Base-by-base conservation (phyloP, 441 rosid genomes). In the Iberis amara region DNA sequence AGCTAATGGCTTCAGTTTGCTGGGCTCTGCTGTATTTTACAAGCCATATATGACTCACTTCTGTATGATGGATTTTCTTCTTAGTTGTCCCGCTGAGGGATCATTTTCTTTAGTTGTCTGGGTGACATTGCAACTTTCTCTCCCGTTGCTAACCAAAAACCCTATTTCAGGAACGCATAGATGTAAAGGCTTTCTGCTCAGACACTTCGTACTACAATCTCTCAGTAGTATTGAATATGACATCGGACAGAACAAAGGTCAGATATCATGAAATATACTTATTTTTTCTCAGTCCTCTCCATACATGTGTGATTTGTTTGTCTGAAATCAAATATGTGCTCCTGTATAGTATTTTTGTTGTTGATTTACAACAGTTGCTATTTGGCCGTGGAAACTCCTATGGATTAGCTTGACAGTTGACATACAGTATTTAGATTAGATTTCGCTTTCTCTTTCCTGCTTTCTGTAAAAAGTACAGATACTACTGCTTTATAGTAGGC, bases 191-290 rank as follows among this genome's bases (percentile, higher is more conserved):
- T 55, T 82, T 72, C 55, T 65, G 76, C 68, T 80, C 94, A 21
- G 89, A 94, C 64, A 84, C 83, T 62, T 81, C 82, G 41, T 94
- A 90, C 75, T 83, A 78, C 79, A 90, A 73, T 75, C 88, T 94
- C 71, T 85, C 99, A 39, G 94, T 88, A 47, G 52, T 74, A 45
- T 61, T 94, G 68, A 87, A 90, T 55, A 81, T 79, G 95, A 83
- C 96, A 61, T 85, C 91, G 6, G 95, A 90, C 70, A 82, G 98
- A 79, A 94, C 99, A 54, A 94, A 94, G 99, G 99, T 94, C 46
- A 65, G 55, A 47, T 33, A n/a, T n/a, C n/a, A 61, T 59, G 45
- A 60, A 26, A 18, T 45, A 59, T 53, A 23, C 6, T 5, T 30
- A 5, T 11, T 26, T 8, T 36, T 32, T 30, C 24, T 59, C 47